phyloP scores from a whole-genome alignment of 768 basidiomycete species.

The Filobasidium wieringae region DNA sequence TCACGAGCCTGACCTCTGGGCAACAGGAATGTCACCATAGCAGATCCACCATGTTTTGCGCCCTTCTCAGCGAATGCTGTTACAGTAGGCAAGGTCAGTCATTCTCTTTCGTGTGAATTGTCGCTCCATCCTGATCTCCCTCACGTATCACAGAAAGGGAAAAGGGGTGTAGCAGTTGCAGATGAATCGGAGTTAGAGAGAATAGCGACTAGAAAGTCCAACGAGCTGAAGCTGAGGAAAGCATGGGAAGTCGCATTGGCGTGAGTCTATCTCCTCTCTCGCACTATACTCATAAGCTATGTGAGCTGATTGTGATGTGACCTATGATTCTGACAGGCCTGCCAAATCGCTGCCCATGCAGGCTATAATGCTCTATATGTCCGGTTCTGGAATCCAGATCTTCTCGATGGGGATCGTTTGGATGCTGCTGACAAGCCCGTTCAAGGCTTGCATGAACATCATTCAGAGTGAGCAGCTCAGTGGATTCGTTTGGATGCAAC shows the following conservation, averaged over 20 bases:
- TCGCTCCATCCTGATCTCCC: not conserved
- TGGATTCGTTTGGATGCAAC: slow-evolving; percentile 30
- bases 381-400: slow-evolving; percentile 85
- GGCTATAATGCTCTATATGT: slow-evolving; percentile 97
- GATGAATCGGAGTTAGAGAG: not conserved
- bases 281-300: not conserved
- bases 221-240: slow-evolving; percentile 30
- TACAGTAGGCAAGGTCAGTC: not conserved
- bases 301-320: not conserved
- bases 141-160: not conserved
- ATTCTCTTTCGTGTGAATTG: not conserved
- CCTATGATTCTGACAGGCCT: slow-evolving; percentile 41
- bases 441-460: slow-evolving; percentile 69
- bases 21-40: not conserved
- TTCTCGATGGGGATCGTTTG: slow-evolving; percentile 95
- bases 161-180: not conserved
- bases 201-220: slow-evolving; percentile 2
- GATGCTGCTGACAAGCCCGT: slow-evolving; percentile 75
- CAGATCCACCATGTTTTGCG: not conserved
- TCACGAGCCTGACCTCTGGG: not conserved
- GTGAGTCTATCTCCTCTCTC: slow-evolving; percentile 17
- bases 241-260: slow-evolving; percentile 36
- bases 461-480: slow-evolving; percentile 55
- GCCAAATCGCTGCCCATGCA: slow-evolving; percentile 93
- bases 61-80: not conserved